Percentiles rank a stretch among this genome's conserved stretches.
phyloP scores from a whole-genome alignment of 805 yeast species.

The Cyberlindnera xylosilytica region DNA sequence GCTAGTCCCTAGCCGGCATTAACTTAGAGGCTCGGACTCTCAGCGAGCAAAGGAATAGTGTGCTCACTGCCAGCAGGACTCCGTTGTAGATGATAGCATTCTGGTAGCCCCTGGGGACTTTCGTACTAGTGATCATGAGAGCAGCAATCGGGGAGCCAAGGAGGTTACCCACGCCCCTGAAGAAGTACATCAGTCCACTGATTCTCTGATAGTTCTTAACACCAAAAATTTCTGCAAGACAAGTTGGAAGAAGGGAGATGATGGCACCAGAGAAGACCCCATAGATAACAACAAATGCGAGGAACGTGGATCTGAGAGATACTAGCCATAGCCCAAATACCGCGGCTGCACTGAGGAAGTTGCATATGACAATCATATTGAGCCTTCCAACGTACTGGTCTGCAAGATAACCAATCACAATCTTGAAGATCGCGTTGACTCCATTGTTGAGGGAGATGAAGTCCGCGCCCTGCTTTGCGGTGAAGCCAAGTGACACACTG shows the following conservation, averaged over 20 bases:
- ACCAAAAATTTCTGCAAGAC: constrained; percentile 34
- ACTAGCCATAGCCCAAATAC: constrained; percentile 38
- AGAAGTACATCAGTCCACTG: constrained; percentile 33
- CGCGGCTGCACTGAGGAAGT: constrained; percentile 31
- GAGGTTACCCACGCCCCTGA: constrained; percentile 33
- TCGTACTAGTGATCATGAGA: constrained; percentile 21
- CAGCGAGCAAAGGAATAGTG: constrained; percentile 4
- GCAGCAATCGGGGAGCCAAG: constrained; percentile 38
- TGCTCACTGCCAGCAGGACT: constrained; percentile 7
- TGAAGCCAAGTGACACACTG: constrained; percentile 31
- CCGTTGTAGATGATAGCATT: constrained; percentile 32
- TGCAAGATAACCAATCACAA: constrained; percentile 37
- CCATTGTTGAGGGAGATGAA: constrained; percentile 36
- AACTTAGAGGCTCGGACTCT: constrained; percentile 3
- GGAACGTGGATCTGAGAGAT: constrained; percentile 24
- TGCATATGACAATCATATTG: constrained; percentile 39
- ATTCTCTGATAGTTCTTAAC: constrained; percentile 31
- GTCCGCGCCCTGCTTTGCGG: constrained; percentile 30
- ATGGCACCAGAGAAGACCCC: constrained; percentile 37
- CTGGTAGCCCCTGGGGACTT: constrained; percentile 22
- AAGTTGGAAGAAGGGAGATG: constrained; percentile 32
- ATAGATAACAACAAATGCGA: constrained; percentile 32
- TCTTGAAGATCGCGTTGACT: constrained; percentile 30
- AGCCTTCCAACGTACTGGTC: constrained; percentile 37
- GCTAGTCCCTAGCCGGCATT: background rate